These are phyloP conservation scores for Apophysomyces variabilis DNA, from an alignment of 371 early-diverging fungal genomes.

Conservation along the genomic window DNA sequence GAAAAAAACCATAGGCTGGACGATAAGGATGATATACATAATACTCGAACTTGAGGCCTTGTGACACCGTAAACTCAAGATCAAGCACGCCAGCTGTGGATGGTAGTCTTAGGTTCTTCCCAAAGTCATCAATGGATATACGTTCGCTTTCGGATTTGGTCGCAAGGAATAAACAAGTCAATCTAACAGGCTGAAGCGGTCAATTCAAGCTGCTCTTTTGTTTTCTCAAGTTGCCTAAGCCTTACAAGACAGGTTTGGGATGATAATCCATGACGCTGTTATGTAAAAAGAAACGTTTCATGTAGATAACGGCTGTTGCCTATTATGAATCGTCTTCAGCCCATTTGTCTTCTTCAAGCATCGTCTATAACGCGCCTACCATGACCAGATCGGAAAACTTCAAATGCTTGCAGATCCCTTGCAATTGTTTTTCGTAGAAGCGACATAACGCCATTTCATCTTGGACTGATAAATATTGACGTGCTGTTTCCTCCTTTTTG, in stretches of 20 bases:
- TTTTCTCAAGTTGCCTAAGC: background rate
- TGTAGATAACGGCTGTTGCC: slow-evolving; percentile 89
- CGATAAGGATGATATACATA: slow-evolving; percentile 84
- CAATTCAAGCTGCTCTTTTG: background rate
- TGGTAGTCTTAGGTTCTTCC: slow-evolving; percentile 39
- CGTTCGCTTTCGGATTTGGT: slow-evolving; percentile 85
- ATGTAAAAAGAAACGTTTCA: slow-evolving; percentile 90
- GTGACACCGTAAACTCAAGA: slow-evolving; percentile 81
- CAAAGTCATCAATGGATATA: slow-evolving; percentile 79
- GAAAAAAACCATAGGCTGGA: slow-evolving; percentile 81
- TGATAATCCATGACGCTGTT: slow-evolving; percentile 91
- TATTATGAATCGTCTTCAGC: slow-evolving; percentile 25
- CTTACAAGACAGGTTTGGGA: slow-evolving; percentile 81
- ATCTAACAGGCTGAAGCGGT: slow-evolving; percentile 34
- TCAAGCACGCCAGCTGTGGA: slow-evolving; percentile 48
- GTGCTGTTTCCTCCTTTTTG: slow-evolving; percentile 18
- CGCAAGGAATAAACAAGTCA: slow-evolving; percentile 87
- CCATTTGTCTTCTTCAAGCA: background rate
- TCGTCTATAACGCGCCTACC: slow-evolving; percentile 34
- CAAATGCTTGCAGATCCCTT: slow-evolving; percentile 40
- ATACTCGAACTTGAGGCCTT: slow-evolving; percentile 85
- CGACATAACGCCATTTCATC: slow-evolving; percentile 58
- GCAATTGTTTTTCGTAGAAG: slow-evolving; percentile 52
- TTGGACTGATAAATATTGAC: slow-evolving; percentile 52
- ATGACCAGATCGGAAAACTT: slow-evolving; percentile 63